These are phyloP conservation scores for Gliomastix tumulicola DNA, from an alignment of 2,329 filamentous ascomycete genomes.

Conservation along the genomic window DNA sequence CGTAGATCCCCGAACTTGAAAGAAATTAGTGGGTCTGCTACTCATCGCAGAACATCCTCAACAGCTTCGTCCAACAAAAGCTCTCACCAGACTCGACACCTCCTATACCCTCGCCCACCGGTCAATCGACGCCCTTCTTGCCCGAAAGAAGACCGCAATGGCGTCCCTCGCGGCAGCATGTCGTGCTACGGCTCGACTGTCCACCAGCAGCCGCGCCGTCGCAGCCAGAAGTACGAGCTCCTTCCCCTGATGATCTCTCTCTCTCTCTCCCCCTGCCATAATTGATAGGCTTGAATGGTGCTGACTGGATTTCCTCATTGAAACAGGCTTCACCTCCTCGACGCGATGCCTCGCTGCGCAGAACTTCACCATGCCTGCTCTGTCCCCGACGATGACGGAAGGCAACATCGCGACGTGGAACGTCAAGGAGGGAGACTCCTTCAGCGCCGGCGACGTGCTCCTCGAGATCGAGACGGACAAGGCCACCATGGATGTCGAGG, in stretches of 20 bases:
- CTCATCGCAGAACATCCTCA: too few relatives aligned
- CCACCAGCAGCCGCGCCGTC: slow-evolving; percentile 37
- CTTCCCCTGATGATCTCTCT: too few relatives aligned
- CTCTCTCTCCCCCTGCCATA: too few relatives aligned
- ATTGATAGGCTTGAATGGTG: too few relatives aligned
- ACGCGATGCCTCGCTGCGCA: slow-evolving; percentile 63
- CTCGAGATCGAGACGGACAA: slow-evolving; percentile 94
- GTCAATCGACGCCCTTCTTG: too few relatives aligned
- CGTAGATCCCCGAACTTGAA: too few relatives aligned
- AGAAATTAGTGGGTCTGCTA: too few relatives aligned
- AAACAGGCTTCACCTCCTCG: slow-evolving; percentile 57
- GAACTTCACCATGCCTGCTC: slow-evolving; percentile 85
- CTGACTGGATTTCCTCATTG: background rate
- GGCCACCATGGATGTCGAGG: slow-evolving; percentile 91
- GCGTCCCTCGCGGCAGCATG: slow-evolving; percentile 59
- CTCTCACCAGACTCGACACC: background rate
- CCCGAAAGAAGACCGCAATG: too few relatives aligned
- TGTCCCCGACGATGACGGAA: slow-evolving; percentile 91
- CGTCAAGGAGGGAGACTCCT: slow-evolving; percentile 80
- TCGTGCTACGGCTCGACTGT: slow-evolving; percentile 56
- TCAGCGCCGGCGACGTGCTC: slow-evolving; percentile 76
- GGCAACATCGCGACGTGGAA: slow-evolving; percentile 82
- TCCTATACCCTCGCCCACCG: slow-evolving; percentile 3
- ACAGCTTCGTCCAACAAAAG: slow-evolving; percentile 1
- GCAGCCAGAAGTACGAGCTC: slow-evolving; percentile 47